Base-by-base conservation (phyloP, 1,139 yeast species). In the Saccharomyces hybrid region DNA sequence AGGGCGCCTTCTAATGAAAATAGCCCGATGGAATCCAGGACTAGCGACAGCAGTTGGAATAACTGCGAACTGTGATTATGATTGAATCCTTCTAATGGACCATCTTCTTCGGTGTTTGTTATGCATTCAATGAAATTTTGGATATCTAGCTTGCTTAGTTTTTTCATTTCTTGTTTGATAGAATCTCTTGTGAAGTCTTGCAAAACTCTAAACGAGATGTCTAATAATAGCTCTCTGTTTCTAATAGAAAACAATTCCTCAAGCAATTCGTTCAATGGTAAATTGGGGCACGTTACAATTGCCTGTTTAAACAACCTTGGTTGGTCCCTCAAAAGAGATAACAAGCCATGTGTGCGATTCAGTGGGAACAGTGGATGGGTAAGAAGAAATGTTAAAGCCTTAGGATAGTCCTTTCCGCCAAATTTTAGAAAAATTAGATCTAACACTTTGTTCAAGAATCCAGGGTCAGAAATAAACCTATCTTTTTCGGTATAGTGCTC, bases 361-460 rank as follows among this genome's bases (percentile, higher is more conserved):
- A 76, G 72, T 8, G 97, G 97, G 70, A 86, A 89, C 34, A 88
- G 73, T 26, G 97, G 97, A 71, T 89, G 96, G 2, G 96, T 88
- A 58, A 91, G 75, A 47, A 90, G 75, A 67, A 88, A 91, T 5
- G 86, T 80, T 54, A 88, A 70, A 1, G 90, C 77, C 73, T 63
- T 85, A 84, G 49, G 93, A 86, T 63, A 62, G 48, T 56, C 56
- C 52, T 57, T 49, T 51, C 57, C 14, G 16, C 54, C 50, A 54
- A 61, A 63, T 27, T 59, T 63, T n/a, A 65, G 56, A 52, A 82
- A 75, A 8, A 84, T 73, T 53, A 81, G 65, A 4, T 70, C 68
- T 14, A 82, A 75, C 7, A 84, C 72, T 47, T 73, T 71, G 47
- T 72, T 71, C 55, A 90, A 75, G 56, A 89, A 82, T 41, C 71